A percentile compares a stretch with the other conserved stretches of the same genome.
phyloP scores from a whole-genome alignment of 345 rosid genomes.

The Mangifera indica region DNA sequence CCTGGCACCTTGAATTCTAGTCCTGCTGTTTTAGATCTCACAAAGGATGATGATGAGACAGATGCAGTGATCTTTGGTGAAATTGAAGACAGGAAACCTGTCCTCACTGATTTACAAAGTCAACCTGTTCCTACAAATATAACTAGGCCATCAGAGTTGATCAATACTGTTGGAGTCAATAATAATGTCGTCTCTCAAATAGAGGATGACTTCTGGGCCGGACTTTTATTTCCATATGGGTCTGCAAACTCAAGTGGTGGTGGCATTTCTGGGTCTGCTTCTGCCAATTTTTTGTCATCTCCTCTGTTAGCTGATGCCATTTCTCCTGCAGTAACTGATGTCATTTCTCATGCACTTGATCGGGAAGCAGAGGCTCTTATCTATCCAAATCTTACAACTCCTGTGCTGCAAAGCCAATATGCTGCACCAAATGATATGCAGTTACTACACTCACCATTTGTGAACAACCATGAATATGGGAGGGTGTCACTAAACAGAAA shows the following conservation, averaged over 20 bases:
- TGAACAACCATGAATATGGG: conserved; percentile 39
- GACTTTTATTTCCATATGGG: conserved; percentile 26
- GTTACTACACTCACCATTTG: conserved; percentile 39
- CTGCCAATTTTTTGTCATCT: conserved; percentile 24
- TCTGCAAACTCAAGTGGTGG: conserved; percentile 26
- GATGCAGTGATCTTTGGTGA: conserved; percentile 38
- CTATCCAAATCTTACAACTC: conserved; percentile 18
- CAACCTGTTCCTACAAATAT: conserved; percentile 28
- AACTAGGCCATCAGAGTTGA: conserved; percentile 17
- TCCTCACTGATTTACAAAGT: conserved; percentile 33
- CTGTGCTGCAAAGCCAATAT: conserved; percentile 30
- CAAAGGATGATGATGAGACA: conserved; percentile 46
- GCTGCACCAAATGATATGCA: conserved; percentile 31
- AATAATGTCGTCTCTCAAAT: conserved; percentile 28
- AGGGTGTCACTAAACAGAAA: conserved; percentile 34
- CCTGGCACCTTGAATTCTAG: conserved; percentile 28
- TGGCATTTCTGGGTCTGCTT: conserved; percentile 15
- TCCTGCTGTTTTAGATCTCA: conserved; percentile 65
- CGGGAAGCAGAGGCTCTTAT: conserved; percentile 24
- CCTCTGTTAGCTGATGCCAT: conserved; percentile 34
- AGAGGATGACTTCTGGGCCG: conserved; percentile 38
- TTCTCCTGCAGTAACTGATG: conserved; percentile 33
- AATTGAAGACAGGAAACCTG: conserved; percentile 69
- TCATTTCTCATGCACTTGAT: conserved; percentile 31
- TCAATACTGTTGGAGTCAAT: conserved; percentile 22